Percentiles rank a stretch among this genome's conserved stretches.
These are phyloP conservation scores for Ophiostoma sp. DNA, from an alignment of 2,329 filamentous ascomycete species.

Conservation along the genomic window DNA sequence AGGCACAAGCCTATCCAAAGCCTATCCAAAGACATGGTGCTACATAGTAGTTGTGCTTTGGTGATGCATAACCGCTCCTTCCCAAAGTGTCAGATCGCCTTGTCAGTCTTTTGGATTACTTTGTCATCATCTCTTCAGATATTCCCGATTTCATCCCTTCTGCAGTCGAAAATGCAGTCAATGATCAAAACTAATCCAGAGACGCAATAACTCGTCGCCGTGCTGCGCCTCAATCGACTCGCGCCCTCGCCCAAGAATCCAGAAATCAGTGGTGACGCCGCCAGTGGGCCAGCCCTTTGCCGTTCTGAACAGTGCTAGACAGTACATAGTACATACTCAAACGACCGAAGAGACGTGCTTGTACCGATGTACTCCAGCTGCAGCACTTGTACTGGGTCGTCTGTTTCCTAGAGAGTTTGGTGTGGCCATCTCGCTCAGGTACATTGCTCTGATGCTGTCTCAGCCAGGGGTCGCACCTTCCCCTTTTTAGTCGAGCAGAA, in stretches of 20 bases:
- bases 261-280: background rate
- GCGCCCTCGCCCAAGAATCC: background rate
- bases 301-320: background rate
- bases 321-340: too few species aligned
- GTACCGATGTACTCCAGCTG: background rate
- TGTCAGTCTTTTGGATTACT: background rate
- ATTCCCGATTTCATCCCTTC: background rate
- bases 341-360: background rate
- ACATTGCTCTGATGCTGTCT: background rate
- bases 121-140: background rate
- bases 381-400: background rate
- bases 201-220: background rate
- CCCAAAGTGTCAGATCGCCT: background rate
- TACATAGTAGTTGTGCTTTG: too few species aligned
- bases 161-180: background rate
- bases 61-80: background rate
- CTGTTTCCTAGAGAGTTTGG: background rate
- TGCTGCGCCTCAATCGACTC: constrained; percentile 1
- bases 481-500: background rate
- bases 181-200: too few species aligned
- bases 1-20: too few species aligned
- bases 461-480: constrained; percentile 3
- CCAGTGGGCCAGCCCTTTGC: background rate
- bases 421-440: background rate
- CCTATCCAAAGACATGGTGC: too few species aligned